Percentiles rank a stretch among this genome's conserved stretches.
phyloP scores from a whole-genome alignment of 2,329 filamentous ascomycete genomes.

The Cryphonectria naterciae region DNA sequence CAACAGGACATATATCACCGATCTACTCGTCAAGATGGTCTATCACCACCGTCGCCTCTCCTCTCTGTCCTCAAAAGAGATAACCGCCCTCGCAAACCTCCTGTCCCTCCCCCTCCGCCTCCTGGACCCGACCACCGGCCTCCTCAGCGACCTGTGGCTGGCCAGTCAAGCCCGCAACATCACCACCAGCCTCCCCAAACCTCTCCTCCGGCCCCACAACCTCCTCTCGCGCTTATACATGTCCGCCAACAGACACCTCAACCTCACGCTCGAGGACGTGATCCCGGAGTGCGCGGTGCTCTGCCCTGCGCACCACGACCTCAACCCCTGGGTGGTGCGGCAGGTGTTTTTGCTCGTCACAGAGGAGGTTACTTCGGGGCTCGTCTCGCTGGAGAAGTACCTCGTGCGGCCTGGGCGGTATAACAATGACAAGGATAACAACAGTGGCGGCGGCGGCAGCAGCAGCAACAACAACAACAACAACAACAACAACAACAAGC shows the following conservation, averaged over 20 bases:
- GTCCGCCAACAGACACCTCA: constrained; percentile 24
- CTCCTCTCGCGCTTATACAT: constrained; percentile 36
- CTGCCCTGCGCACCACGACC: constrained; percentile 30
- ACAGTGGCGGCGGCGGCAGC: background rate
- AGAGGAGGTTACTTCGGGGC: constrained; percentile 45
- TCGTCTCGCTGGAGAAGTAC: constrained; percentile 36
- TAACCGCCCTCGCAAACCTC: constrained; percentile 41
- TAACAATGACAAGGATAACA: background rate
- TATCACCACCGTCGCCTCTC: constrained; percentile 32
- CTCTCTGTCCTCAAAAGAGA: constrained; percentile 34
- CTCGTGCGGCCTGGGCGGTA: constrained; percentile 20
- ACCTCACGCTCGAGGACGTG: constrained; percentile 27
- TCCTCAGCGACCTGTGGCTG: constrained; percentile 43
- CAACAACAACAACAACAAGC: background rate
- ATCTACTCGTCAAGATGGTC: constrained; percentile 21
- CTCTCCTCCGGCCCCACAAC: constrained; percentile 41
- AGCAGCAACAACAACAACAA: background rate
- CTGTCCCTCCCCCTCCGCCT: constrained; percentile 43
- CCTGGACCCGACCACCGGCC: constrained; percentile 34
- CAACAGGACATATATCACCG: background rate
- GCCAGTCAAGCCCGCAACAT: constrained; percentile 39
- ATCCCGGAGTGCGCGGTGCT: constrained; percentile 31
- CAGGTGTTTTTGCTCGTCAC: constrained; percentile 48
- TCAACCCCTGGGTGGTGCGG: constrained; percentile 36
- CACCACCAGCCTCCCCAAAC: constrained; percentile 33